These are phyloP conservation scores for Naganishia albida DNA, from an alignment of 1,284 basidiomycete species.

Conservation along the genomic window DNA sequence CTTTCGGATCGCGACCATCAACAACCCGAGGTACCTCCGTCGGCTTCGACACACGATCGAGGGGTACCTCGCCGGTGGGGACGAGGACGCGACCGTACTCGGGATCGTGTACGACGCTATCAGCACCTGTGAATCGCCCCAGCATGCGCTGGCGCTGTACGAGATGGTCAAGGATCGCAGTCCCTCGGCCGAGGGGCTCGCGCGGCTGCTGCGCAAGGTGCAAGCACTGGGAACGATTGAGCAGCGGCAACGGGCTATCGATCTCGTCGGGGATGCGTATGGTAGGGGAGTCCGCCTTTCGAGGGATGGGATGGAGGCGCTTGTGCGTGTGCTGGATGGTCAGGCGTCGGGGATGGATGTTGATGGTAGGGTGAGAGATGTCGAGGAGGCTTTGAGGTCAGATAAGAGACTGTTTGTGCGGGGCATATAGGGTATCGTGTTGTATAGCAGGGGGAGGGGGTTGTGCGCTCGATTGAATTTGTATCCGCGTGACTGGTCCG, in stretches of 20 bases:
- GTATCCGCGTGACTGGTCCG: constrained; percentile 11
- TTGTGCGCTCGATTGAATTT: not conserved
- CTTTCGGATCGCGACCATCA: constrained; percentile 7
- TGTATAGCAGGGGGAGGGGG: not conserved
- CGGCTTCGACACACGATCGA: not conserved
- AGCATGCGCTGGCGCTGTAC: constrained; percentile 8
- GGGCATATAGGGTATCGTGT: no score
- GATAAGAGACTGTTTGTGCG: not conserved
- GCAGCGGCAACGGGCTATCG: constrained; percentile 10
- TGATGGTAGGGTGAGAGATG: not conserved
- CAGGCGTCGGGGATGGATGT: not conserved
- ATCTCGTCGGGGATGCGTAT: constrained; percentile 2
- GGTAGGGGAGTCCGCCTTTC: not conserved
- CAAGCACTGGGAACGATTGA: not conserved
- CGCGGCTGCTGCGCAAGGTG: constrained; percentile 4
- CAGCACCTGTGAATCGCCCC: not conserved
- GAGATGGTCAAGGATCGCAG: not conserved
- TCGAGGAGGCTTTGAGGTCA: constrained; percentile 1
- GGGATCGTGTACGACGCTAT: constrained; percentile 14
- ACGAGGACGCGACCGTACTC: not conserved
- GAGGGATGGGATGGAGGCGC: not conserved
- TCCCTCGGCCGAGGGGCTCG: not conserved
- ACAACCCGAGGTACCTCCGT: not conserved
- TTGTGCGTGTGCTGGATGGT: not conserved
- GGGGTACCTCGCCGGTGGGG: not conserved